Conservation (phyloP, 73 alveolate genomes). For the Paramecium tetraurelia region DNA sequence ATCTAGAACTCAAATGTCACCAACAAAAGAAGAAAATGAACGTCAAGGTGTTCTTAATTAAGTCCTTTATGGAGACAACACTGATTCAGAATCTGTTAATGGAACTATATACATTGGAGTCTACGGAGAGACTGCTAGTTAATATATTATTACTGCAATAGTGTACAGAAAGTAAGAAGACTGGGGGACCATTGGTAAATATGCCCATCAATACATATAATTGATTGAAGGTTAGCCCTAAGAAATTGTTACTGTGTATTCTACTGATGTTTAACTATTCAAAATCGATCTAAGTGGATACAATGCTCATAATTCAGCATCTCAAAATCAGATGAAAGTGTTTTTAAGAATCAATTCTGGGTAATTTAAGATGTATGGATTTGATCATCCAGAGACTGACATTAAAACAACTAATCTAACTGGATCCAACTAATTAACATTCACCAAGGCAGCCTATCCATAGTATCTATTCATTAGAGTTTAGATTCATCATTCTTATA, state of each 20-base stretch:
- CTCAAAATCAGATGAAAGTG: not conserved
- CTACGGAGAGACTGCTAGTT: not conserved
- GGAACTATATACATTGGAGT: not conserved
- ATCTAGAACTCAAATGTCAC: not conserved
- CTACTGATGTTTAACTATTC: not conserved
- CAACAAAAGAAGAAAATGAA: not conserved
- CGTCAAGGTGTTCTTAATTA: not conserved
- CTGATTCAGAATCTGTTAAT: not conserved
- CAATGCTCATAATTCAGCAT: too few species aligned
- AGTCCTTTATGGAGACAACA: not conserved
- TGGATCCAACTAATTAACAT: not conserved
- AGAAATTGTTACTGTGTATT: not conserved
- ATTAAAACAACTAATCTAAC: not conserved
- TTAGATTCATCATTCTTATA: not conserved
- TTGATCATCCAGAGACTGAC: conserved; percentile 6
- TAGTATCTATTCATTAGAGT: not conserved
- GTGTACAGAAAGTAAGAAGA: not conserved
- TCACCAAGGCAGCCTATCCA: not conserved
- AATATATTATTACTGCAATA: not conserved
- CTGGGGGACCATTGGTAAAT: not conserved
- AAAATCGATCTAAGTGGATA: not conserved
- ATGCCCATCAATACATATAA: not conserved
- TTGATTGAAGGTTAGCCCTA: not conserved
- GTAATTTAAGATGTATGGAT: not conserved
- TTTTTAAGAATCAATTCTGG: not conserved